Percentiles rank a stretch among this genome's conserved stretches.
phyloP scores from a whole-genome alignment of 1,284 basidiomycete species.

The Flammula alnicola region DNA sequence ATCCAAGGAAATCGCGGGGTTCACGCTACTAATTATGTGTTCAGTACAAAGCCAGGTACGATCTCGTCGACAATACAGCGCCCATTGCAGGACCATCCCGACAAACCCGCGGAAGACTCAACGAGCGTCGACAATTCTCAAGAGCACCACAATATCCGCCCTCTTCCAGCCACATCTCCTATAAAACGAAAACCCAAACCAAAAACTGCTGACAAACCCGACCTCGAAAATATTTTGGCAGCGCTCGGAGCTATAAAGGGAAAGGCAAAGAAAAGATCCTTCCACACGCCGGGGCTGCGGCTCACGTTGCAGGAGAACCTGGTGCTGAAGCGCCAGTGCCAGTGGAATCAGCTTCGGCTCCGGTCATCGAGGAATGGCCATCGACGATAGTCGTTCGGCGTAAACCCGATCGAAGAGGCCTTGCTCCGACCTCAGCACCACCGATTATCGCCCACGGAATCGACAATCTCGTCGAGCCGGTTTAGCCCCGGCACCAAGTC shows the following conservation, averaged over 20 bases:
- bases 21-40: conserved; percentile 18
- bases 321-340: conserved; percentile 13
- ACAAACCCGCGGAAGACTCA: conserved; percentile 65
- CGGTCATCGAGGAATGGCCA: not conserved
- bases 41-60: conserved; percentile 68
- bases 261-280: conserved; percentile 21
- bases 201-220: conserved; percentile 21
- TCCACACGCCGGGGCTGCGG: not conserved
- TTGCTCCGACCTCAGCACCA: not conserved
- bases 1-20: conserved; percentile 3
- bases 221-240: conserved; percentile 27
- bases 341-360: not conserved
- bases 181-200: conserved; percentile 25
- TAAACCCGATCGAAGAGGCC: not conserved
- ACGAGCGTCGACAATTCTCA: conserved; percentile 53
- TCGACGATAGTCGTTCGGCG: not conserved
- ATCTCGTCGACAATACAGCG: conserved; percentile 57
- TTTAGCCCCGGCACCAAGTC: not conserved
- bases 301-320: conserved; percentile 4
- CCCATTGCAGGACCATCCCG: conserved; percentile 54
- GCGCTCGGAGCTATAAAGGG: conserved; percentile 17
- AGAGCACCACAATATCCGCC: conserved; percentile 28
- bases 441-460: not conserved
- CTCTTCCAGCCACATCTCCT: conserved; percentile 22
- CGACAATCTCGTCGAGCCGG: no score